Evolutionary conservation across 768 basidiomycete species (phyloP), one percentile per base, ranked within the genome.

Genomic region (Gymnopilus dilepis): DNA sequence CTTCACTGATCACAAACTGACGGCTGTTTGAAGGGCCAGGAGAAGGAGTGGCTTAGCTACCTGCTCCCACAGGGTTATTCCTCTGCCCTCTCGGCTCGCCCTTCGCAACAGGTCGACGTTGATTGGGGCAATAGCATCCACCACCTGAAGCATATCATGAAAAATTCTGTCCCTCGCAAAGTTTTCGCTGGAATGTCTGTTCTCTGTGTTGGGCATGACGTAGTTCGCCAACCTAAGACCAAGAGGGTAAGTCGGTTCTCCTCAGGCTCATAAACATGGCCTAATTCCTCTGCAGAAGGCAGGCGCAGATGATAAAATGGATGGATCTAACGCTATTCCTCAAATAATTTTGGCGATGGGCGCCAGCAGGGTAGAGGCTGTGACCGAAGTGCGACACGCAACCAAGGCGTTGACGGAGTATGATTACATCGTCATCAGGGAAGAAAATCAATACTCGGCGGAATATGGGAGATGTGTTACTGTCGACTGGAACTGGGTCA

Each of bases 321-420:
- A 78, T 61, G 77, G 77, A 8, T 79, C 76, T 60, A 80, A 79
- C 65, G 73, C 74, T 47, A 83, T 86, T 64, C 85, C 82, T 22
- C 85, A 84, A 53, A 90, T 95, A 62, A 82, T 94, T 34, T 73
- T 92, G 42, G 84, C 85, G 30, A 92, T 95, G 87, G 93, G 94
- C 0, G 92, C 94, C 0, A 74, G 76, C 6, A 78, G 75, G 12
- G 88, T 96, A 47, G 90, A 93, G 72, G 86, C 86, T 2, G 83
- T 88, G 28, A 72, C 77, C 7, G 82, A 86, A n/a, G 30, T 74
- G 8, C 78, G 74, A 59, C 72, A 76, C 62, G 82, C 85, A 3
- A 77, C 77, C 1, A 62, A 63, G 30, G 70, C 74, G 43, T 22
- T 78, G 66, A 13, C 60, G 21, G 28, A 71, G 6, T 92, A 86